Percentiles rank a stretch among this genome's conserved stretches.
These are phyloP conservation scores for Phytophthora chlamydospora DNA, from an alignment of 352 stramenopile genomes.

Conservation along the genomic window DNA sequence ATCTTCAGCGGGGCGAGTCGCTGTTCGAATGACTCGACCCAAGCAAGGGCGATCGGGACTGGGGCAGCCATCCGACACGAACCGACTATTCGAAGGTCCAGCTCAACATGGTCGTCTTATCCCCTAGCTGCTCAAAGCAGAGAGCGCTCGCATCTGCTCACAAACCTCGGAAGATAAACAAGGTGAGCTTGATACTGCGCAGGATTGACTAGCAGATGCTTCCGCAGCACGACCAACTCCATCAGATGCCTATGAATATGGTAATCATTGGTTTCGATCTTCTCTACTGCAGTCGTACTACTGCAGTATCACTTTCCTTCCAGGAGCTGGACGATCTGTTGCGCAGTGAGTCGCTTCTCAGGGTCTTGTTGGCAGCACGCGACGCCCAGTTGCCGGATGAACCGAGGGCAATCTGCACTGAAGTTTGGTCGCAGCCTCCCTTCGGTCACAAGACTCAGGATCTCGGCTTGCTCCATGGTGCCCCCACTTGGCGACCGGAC, in stretches of 20 bases:
- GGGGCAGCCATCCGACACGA: slow-evolving; percentile 6
- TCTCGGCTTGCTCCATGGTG: slow-evolving; percentile 6
- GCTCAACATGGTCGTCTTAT: slow-evolving; percentile 26
- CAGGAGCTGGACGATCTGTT: slow-evolving; percentile 51
- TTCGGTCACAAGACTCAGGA: slow-evolving; percentile 23
- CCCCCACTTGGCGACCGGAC: slow-evolving; percentile 10
- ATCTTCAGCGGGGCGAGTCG: slow-evolving; percentile 19
- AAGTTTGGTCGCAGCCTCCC: slow-evolving; percentile 49
- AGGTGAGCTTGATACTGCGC: too few species aligned
- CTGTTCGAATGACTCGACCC: slow-evolving; percentile 13
- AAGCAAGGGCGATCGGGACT: slow-evolving; percentile 12
- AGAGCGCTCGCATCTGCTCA: slow-evolving; percentile 13
- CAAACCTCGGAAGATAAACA: too few species aligned
- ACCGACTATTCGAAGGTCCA: slow-evolving; percentile 21
- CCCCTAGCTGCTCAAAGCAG: slow-evolving; percentile 21
- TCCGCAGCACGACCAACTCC: slow-evolving; percentile 1
- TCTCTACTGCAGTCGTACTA: background rate
- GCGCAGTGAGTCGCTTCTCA: slow-evolving; percentile 35
- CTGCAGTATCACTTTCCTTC: slow-evolving; percentile 23
- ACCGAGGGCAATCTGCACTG: slow-evolving; percentile 42
- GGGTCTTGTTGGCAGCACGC: slow-evolving; percentile 50
- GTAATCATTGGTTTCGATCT: background rate
- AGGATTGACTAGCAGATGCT: slow-evolving; percentile 6
- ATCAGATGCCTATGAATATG: background rate
- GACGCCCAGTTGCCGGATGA: slow-evolving; percentile 43